A percentile compares a stretch with the other conserved stretches of the same genome.
These are phyloP conservation scores for Capronia epimyces DNA, from an alignment of 2,329 filamentous ascomycete genomes.

Conservation along the genomic window DNA sequence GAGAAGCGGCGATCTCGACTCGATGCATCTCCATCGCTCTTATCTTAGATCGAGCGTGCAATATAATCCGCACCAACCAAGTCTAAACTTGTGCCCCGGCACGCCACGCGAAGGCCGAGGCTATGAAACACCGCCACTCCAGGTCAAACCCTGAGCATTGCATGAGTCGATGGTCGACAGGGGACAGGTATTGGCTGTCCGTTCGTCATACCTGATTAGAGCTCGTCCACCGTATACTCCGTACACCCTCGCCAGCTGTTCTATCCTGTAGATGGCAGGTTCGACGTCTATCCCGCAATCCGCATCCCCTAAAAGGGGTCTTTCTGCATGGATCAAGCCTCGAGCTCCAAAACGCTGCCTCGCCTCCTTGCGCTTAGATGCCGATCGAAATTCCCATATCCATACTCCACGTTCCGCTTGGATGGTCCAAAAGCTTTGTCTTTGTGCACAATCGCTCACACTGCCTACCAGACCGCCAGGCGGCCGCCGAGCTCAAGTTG, in stretches of 20 bases:
- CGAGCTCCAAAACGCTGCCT: slow-evolving; percentile 11
- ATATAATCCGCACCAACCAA: slow-evolving; percentile 21
- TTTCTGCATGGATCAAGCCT: slow-evolving; percentile 18
- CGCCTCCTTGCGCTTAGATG: slow-evolving; percentile 26
- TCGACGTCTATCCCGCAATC: slow-evolving; percentile 8
- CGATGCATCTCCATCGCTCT: slow-evolving; percentile 5
- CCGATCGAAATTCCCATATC: slow-evolving; percentile 24
- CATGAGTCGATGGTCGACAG: slow-evolving; percentile 4
- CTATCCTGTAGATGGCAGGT: slow-evolving; percentile 13
- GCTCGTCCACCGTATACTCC: slow-evolving; percentile 7
- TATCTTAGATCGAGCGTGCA: slow-evolving; percentile 5
- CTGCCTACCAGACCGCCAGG: slow-evolving; percentile 7
- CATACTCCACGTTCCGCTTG: slow-evolving; percentile 20
- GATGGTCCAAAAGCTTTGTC: slow-evolving; percentile 16
- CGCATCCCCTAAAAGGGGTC: slow-evolving; percentile 14
- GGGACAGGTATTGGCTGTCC: slow-evolving; percentile 16
- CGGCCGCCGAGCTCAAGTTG: slow-evolving; percentile 11
- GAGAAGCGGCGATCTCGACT: slow-evolving; percentile 1
- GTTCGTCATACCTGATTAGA: slow-evolving; percentile 1
- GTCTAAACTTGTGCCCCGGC: slow-evolving; percentile 6
- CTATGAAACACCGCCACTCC: slow-evolving; percentile 24
- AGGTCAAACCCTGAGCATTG: slow-evolving; percentile 15
- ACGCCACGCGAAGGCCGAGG: slow-evolving; percentile 12
- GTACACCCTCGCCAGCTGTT: neutral
- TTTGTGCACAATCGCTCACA: slow-evolving; percentile 7